Base-by-base conservation (phyloP, 768 basidiomycete genomes). In the Mycena belliarum region DNA sequence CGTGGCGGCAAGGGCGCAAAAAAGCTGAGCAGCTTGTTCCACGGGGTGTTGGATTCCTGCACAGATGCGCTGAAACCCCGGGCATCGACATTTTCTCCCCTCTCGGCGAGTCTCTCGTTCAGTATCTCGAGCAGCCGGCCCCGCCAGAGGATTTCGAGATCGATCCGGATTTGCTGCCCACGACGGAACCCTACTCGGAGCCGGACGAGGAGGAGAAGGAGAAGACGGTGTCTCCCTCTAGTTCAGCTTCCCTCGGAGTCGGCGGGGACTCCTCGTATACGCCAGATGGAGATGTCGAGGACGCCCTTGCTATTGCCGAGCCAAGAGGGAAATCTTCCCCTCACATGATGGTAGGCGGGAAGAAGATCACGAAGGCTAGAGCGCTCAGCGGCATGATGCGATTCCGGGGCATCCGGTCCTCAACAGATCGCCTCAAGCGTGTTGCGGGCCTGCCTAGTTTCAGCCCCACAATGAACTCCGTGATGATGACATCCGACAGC, bases 301-400 rank as follows among this genome's bases (percentile, higher is more conserved):
- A 54, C 20, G 52, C 52, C 2, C 18, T 54, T 14, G 44, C 52
- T 15, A 52, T 52, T 35, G 51, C 25, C 0, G 42, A 52, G 14
- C 53, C 53, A 1, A 24, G 48, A 14, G 45, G 46, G 5, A 47
- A 28, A 18, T 48, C 40, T n/a, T 18, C 40, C 1, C 33, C 53
- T 0, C 53, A 47, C 8, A 25, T 55, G 2, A 15, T 21, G 4
- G 32, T 55, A 12, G n/a, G 48, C 15, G 53, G 53, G 6, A 55
- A 55, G 40, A 16, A 7, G 9, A 15, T 55, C 11, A 25, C 45
- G 7, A 55, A 55, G 45, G 53, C 53, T 3, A 47, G 21, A 28
- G 46, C 46, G 15, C n/a, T 55, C 24, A 41, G 37, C 20, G n/a
- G 18, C 21, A 46, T 55, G 45, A 47, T 47, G 52, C 43, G 44